Percentiles rank a stretch among this genome's conserved stretches.
Conservation (phyloP, 768 basidiomycete genomes). For the Tulasnella sp. region DNA sequence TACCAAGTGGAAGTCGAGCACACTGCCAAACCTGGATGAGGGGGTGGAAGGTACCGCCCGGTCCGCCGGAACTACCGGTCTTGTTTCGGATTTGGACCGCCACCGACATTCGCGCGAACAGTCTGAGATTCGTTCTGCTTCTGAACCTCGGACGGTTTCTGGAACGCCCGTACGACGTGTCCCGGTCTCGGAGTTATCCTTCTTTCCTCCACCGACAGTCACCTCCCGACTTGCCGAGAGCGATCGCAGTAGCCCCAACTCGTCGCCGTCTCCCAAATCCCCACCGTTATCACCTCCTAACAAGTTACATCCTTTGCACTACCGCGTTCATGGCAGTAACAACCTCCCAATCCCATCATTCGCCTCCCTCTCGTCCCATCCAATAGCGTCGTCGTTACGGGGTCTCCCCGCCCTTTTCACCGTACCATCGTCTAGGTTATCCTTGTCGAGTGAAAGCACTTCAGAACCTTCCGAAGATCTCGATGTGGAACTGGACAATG, state of each 20-base stretch:
- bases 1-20: neutral
- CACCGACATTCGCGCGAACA: no score
- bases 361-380: neutral
- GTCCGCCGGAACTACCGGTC: neutral
- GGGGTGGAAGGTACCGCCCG: neutral
- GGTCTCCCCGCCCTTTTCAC: constrained; percentile 1
- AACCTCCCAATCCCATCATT: neutral
- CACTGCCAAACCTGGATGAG: neutral
- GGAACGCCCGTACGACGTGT: constrained; percentile 4
- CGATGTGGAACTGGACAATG: constrained; percentile 3
- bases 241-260: neutral
- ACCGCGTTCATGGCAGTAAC: neutral
- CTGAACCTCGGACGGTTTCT: neutral
- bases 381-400: constrained; percentile 1
- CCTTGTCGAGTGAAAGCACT: constrained; percentile 9
- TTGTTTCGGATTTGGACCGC: neutral
- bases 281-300: neutral
- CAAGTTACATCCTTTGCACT: neutral
- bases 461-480: constrained; percentile 5
- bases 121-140: no score
- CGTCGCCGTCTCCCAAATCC: neutral
- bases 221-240: neutral
- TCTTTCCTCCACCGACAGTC: constrained; percentile 13
- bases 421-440: neutral
- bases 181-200: constrained; percentile 14